Evolutionary conservation across 1,284 basidiomycete species (phyloP), one percentile per base, ranked within the genome.

Genomic region (Malassezia cuniculi): DNA sequence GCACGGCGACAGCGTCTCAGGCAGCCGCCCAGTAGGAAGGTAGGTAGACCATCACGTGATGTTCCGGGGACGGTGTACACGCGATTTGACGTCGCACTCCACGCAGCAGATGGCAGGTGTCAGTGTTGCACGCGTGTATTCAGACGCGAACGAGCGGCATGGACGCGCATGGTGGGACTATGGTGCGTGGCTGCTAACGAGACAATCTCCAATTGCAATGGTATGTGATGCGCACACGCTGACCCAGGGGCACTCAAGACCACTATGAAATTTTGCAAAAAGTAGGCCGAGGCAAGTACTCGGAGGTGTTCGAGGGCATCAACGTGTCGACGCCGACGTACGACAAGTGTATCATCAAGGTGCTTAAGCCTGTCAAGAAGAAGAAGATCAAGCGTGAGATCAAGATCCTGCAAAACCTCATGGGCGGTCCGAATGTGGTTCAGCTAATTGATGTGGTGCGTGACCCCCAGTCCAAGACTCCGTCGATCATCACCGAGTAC

Each of bases 381-480:
- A 95, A 95, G 78, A 97, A 97, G 74, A 95, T 97, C 71, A 95
- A 95, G 74, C 78, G 90, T 50, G 90, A 97, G 73, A 94, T 97
- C 71, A 95, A 97, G 75, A 94, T 97, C 57, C 71, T 97, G 26
- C 87, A 93, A 70, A 95, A 95, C 69, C 75, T 95, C 16, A 85
- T 87, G 0, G 89, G 90, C 19, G 93, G 93, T 15, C 89, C 89
- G 8, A 68, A 97, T 81, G 72, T 80, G 76, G 68, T 89, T 74
- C 60, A 76, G 6, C 75, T 97, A 34, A 73, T 95, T 48, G 90
- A 97, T 63, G 87, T 95, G 50, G 93, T 97, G 44, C 79, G 93
- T 51, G 90, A 95, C 60, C 71, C 70, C 34, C 77, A 81, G 59
- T 87, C 85, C 37, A 95, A 95, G 73, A 95, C 94, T 48, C 90